Base-by-base conservation (phyloP, 306 rosid genomes). In the Phaseolus lunatus region DNA sequence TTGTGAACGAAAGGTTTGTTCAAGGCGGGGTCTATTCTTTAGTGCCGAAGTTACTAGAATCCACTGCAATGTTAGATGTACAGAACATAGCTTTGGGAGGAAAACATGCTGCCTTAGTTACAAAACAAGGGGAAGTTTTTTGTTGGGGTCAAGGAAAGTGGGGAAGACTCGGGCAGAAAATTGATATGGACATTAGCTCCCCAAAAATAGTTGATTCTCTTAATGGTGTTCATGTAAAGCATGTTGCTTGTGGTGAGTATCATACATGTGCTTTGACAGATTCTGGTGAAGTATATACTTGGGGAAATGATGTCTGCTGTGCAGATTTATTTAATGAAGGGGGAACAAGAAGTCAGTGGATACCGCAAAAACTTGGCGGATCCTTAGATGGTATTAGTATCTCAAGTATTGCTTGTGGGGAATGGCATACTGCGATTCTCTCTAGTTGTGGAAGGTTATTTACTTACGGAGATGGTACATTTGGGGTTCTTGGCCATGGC, bases 401-500 rank as follows among this genome's bases (percentile, higher is more conserved):
- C 69, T 80, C 88, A 11, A 78, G 66, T 59, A 76, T 93, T 63
- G 72, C 95, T 78, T 93, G 98, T 87, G 98, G 98, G 11, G 98
- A 91, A 81, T 93, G 96, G 98, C 98, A 93, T 79, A 85, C 89
- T 0, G 95, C 98, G 0, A 73, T 91, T 61, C 88, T 91, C 20
- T 88, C 98, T 23, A 76, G 85, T 20, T 88, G 93, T 5, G 95
- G 96, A 49, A 63, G 76, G 79, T 73, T 93, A 54, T 91, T 88
- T 67, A 93, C 95, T 5, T 93, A 87, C 52, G 98, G 98, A 75
- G 98, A 93, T 54, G 98, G 98, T 65, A 89, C 93, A 18, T 93
- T 93, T 73, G 98, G 98, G 49, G 93, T 85, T 62, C 94, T 93
- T 45, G 98, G 98, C 37, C 96, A 93, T 37, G 98, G 98, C 15